phyloP scores from a whole-genome alignment of 331 rosid genomes.

The Quercus tomentella region DNA sequence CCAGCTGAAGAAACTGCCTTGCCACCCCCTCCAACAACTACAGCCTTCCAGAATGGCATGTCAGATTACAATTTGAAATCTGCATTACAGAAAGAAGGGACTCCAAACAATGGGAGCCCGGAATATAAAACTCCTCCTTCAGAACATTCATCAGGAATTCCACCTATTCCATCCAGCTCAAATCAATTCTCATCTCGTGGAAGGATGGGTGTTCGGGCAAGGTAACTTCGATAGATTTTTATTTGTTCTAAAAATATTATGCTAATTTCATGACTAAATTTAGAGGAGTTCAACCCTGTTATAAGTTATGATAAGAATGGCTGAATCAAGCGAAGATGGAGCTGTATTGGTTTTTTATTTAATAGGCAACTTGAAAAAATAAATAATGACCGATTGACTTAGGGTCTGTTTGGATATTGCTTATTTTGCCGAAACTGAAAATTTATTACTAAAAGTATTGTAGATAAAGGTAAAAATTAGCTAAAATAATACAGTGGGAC shows the following conservation, averaged over 20 bases:
- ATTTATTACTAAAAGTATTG: too few species aligned
- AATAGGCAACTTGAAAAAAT: neutral
- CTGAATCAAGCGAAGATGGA: neutral
- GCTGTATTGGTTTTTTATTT: neutral
- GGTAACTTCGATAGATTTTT: constrained; percentile 36
- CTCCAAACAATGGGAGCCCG: constrained; percentile 36
- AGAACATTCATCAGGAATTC: constrained; percentile 64
- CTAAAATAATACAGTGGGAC: too few species aligned
- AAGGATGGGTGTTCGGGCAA: constrained; percentile 77
- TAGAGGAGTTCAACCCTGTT: constrained; percentile 5
- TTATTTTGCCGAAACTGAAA: too few species aligned
- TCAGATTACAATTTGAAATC: constrained; percentile 73
- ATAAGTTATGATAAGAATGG: neutral
- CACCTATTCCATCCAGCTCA: constrained; percentile 76
- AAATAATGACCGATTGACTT: neutral
- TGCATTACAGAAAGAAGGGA: constrained; percentile 51
- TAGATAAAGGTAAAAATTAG: too few species aligned
- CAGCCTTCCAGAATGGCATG: constrained; percentile 69
- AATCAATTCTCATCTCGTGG: constrained; percentile 82
- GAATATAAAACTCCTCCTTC: constrained; percentile 32
- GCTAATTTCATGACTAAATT: neutral
- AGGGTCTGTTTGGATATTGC: too few species aligned
- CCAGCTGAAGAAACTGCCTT: constrained; percentile 78
- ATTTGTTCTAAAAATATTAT: neutral
- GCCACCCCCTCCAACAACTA: constrained; percentile 79